Conservation (phyloP, 345 rosid species). For the Arabis alpina region DNA sequence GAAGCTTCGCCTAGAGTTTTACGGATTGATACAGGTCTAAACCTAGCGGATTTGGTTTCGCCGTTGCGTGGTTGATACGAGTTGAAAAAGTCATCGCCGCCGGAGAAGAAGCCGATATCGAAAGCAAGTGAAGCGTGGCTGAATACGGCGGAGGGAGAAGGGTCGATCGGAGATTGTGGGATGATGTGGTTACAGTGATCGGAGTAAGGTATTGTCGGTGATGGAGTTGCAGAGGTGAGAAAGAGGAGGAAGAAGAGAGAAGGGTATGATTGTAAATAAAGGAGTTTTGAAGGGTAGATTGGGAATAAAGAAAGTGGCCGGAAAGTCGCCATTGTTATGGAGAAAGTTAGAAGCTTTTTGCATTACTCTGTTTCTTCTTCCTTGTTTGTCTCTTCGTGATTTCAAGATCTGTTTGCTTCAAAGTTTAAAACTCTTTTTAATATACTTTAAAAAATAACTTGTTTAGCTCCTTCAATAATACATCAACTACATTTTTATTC, state of each 20-base stretch:
- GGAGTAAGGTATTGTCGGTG: slow-evolving; percentile 47
- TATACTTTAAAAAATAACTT: too few species aligned
- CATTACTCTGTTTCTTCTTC: slow-evolving; percentile 32
- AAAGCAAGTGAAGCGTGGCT: slow-evolving; percentile 41
- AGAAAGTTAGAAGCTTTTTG: slow-evolving; percentile 27
- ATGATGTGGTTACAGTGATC: slow-evolving; percentile 59
- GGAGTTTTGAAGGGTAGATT: slow-evolving; percentile 31
- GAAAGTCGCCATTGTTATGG: slow-evolving; percentile 44
- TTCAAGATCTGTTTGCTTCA: slow-evolving; percentile 25
- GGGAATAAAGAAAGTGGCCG: not conserved
- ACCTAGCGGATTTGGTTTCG: slow-evolving; percentile 40
- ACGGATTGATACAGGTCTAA: slow-evolving; percentile 34
- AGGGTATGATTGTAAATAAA: slow-evolving; percentile 2
- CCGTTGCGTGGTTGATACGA: not conserved
- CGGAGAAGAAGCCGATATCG: slow-evolving; percentile 53
- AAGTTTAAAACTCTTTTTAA: too few species aligned
- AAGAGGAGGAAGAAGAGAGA: slow-evolving; percentile 22
- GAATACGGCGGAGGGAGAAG: slow-evolving; percentile 26
- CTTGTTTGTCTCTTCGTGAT: slow-evolving; percentile 13
- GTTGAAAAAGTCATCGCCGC: slow-evolving; percentile 53
- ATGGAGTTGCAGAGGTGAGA: slow-evolving; percentile 32
- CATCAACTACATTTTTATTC: too few species aligned
- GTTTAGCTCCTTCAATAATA: too few species aligned
- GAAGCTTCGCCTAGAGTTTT: slow-evolving; percentile 34
- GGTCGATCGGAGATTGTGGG: slow-evolving; percentile 46